Evolutionary conservation across 352 stramenopile genomes (phyloP), one percentile per base, ranked within the genome.

Genomic region (Pythium utonaiense): DNA sequence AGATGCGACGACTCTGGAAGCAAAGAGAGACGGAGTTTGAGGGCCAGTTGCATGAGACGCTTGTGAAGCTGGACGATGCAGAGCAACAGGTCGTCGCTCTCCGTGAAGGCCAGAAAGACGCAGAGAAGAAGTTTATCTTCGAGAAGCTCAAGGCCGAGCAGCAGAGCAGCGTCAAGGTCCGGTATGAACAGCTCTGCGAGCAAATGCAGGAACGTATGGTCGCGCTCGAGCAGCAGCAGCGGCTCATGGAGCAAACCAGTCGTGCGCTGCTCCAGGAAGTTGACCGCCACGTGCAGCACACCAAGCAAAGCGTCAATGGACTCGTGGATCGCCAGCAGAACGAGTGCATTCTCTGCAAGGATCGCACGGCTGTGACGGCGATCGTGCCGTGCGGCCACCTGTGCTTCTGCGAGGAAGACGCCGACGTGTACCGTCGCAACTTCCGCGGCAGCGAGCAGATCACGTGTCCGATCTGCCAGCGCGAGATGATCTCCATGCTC

Each of bases 351-450:
- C 64, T 94, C 57, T 94, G 84, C 72, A 89, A 89, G 58, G 84
- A 94, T 55, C 72, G 73, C 30, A 62, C 77, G 31, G 80, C 84
- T 1, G 83, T 88, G 50, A 90, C 76, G 30, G 84, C 84, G 6
- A 70, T 94, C 36, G 82, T 92, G 51, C 84, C 84, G 41, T 94
- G 84, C 41, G 84, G 84, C n/a, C 84, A 94, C 44, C 42, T 94
- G 42, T 90, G 83, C 53, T 94, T 94, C 57, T 94, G 84, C 66
- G 78, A 94, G 27, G 67, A 89, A n/a, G 84, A 94, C 63, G 80
- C 74, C 25, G 79, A 91, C 34, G 66, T 71, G 13, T 94, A 92
- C 64, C 74, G 73, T 3, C 78, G 66, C 41, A 77, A 85, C 53
- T 70, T 66, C 47, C 56, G 47, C n/a, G 56, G 57, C 27, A 50